Evolutionary conservation across 2,329 filamentous ascomycete genomes (phyloP), one percentile per base, ranked within the genome.

Genomic region (Atkinsonella hypoxylon): DNA sequence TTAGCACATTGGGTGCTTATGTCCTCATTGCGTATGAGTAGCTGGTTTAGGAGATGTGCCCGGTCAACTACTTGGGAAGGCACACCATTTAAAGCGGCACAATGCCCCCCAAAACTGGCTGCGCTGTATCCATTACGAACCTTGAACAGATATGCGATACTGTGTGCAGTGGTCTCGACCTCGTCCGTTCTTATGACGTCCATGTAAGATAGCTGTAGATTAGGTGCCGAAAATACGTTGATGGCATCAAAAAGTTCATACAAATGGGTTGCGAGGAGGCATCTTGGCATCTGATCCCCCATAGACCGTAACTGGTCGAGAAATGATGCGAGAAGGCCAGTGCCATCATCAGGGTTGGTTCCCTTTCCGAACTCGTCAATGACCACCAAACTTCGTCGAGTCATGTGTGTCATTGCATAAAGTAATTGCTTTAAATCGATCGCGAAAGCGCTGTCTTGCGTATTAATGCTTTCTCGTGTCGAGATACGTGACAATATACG

Each of bases 351-450:
- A 9, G 69, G 62, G 47, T 75, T 76, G 0, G 81, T 84, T 2
- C 81, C 81, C 61, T 83, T 84, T 1, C 81, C 81, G 59, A 98
- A 97, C 61, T 98, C 93, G 59, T 98, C 93, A 43, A 97, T 81
- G n/a, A 98, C 73, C 1, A 98, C 65, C 6, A 98, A 71, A 60
- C 87, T 96, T 45, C 81, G 78, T 12, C 77, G 72, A 0, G 89
- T 95, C 4, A 85, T 82, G 49, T 88, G 77, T 52, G 78, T 85
- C 47, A 93, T 73, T 0, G 87, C 82, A 51, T 93, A 78, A 0
- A 86, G 83, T 11, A 93, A 81, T 61, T 98, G 91, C 58, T 93
- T 88, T 17, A 98, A 67, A 59, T 98, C 93, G 48, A 88, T 88
- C 36, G 78, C 75, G 61, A 83, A 84, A 2, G 81, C 77, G 57